Base-by-base conservation (phyloP, 306 rosid genomes). In the Cucurbita argyrosperma region DNA sequence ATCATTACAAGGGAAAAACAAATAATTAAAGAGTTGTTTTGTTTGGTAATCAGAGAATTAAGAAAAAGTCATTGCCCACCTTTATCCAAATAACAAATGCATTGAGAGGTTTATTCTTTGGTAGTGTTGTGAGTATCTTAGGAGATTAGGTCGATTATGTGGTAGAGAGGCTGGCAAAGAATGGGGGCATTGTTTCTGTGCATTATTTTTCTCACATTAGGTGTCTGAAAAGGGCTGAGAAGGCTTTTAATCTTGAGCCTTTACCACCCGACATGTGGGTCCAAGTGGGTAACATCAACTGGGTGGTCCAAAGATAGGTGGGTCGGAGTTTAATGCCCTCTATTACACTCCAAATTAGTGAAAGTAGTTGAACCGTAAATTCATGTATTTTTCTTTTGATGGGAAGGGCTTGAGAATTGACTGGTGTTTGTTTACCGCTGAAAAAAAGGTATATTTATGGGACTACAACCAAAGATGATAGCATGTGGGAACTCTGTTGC, bases 401-500 rank as follows among this genome's bases (percentile, higher is more conserved):
- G 14, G 8, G 5, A 50, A 50, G 14, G 14, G 1, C 15, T 50
- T 55, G 71, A 57, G 47, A 38, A 14, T 58, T 71, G 63, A 64
- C 54, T 38, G 5, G 52, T 39, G 12, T 35, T 9, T 13, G 60
- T 55, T 58, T 38, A 46, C 9, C 83, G 61, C 1, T 37, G 38
- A 50, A 68, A 47, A 47, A 52, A 19, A 92, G 99, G 99, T 83
- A 78, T 95, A 40, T 95, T 95, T 70, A 95, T 95, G 99, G 99
- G 96, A 4, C 96, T 95, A 74, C 99, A 95, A 72, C 99, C 99
- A 10, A 95, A 91, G 84, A 85, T 95, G 58, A 95, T 95, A 59
- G 99, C 99, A 1, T 95, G 99, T 84, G 99, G 99, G 52, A 95
- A 95, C 83, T 91, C 99, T 0, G 88, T 91, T 54, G 99, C 97